phyloP scores from a whole-genome alignment of 78 protist genomes.

The Pigoraptor vietnamica region DNA sequence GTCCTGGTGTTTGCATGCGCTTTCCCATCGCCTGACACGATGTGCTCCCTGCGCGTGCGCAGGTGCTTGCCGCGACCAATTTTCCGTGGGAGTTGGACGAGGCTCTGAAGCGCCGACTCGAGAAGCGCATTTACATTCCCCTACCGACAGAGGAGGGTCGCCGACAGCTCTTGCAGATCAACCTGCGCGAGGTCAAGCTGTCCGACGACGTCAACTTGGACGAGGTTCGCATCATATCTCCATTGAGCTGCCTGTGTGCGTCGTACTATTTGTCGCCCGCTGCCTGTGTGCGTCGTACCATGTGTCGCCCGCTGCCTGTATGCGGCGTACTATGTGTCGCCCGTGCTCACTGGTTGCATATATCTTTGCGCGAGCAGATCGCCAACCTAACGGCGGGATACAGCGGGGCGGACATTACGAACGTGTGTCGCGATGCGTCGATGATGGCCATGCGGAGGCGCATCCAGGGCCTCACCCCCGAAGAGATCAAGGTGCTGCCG shows the following conservation, averaged over 20 bases:
- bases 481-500: conserved; percentile 17
- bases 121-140: conserved; percentile 72
- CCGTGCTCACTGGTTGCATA: no score
- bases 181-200: conserved; percentile 7
- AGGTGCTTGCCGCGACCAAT: conserved; percentile 97
- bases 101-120: conserved; percentile 91
- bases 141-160: conserved; percentile 37
- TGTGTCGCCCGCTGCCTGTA: neutral
- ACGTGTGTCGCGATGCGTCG: conserved; percentile 68
- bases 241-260: no score
- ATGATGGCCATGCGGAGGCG: conserved; percentile 50
- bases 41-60: conserved; percentile 39
- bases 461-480: conserved; percentile 35
- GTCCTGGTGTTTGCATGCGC: no score
- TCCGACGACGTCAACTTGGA: conserved; percentile 34
- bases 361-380: neutral
- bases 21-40: no score
- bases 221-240: no score
- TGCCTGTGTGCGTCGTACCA: neutral
- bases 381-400: conserved; percentile 40
- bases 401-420: conserved; percentile 64
- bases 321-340: no score
- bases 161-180: conserved; percentile 39
- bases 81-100: conserved; percentile 94
- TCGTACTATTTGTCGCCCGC: neutral